phyloP scores from a whole-genome alignment of 768 basidiomycete species.

The Boletellus sp. region DNA sequence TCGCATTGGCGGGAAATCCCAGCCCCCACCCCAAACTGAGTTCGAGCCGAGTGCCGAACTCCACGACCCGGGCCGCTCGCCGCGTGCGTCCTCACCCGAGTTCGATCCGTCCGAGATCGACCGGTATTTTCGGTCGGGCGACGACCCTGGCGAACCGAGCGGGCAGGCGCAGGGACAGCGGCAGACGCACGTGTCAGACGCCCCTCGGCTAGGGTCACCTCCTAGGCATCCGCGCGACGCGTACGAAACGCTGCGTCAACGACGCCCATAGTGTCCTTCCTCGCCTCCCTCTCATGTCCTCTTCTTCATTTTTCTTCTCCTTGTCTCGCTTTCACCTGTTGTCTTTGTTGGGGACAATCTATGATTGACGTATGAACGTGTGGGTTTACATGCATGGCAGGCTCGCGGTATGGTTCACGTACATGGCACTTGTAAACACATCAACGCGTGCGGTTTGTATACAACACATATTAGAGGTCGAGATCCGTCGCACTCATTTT shows the following conservation, averaged over 20 bases:
- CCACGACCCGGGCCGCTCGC: slow-evolving; percentile 23
- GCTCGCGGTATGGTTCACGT: too few relatives aligned
- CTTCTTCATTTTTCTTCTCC: too few relatives aligned
- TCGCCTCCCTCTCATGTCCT: too few relatives aligned
- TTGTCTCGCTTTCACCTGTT: background rate
- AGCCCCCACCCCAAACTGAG: slow-evolving; percentile 3
- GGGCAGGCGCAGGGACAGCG: background rate
- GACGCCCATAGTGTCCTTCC: slow-evolving; percentile 8
- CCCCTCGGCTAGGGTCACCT: background rate
- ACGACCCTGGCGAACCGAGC: slow-evolving; percentile 14
- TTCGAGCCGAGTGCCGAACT: background rate
- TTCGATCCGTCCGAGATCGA: slow-evolving; percentile 75
- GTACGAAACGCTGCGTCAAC: slow-evolving; percentile 10
- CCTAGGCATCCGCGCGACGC: slow-evolving; percentile 1
- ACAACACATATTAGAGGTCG: background rate
- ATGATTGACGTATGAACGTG: too few relatives aligned
- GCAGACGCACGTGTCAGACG: background rate
- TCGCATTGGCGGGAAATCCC: slow-evolving; percentile 43
- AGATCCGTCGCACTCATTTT: background rate
- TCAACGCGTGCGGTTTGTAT: background rate
- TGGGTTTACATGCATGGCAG: too few relatives aligned
- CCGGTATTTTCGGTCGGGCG: slow-evolving; percentile 55
- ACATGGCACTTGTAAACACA: too few relatives aligned
- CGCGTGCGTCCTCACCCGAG: slow-evolving; percentile 41
- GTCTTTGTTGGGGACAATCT: background rate